A percentile compares a stretch with the other conserved stretches of the same genome.
Evolutionary conservation across 352 stramenopile species (phyloP).

Genomic region (Pythium folliculosum): DNA sequence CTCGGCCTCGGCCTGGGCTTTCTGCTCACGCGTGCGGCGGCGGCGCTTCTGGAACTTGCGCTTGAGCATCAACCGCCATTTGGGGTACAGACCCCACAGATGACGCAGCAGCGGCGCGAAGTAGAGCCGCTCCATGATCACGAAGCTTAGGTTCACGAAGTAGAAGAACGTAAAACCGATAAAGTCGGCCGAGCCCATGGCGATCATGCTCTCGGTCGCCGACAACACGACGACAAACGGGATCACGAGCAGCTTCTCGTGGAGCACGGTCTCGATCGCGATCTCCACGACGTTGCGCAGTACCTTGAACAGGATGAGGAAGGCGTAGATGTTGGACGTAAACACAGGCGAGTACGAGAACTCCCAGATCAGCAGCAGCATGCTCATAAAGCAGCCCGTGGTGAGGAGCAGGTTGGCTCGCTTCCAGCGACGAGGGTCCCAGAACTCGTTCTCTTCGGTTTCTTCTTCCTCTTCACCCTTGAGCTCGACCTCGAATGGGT

Average conservation of each 20-base stretch:
- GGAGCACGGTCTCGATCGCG: conserved; percentile 81
- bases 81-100: conserved; percentile 83
- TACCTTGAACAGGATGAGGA: conserved; percentile 92
- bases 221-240: conserved; percentile 91
- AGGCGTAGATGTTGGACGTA: conserved; percentile 90
- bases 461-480: conserved; percentile 57
- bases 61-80: conserved; percentile 89
- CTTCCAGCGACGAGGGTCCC: conserved; percentile 89
- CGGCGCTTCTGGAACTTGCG: conserved; percentile 75
- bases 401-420: conserved; percentile 89
- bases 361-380: conserved; percentile 94
- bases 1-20: conserved; percentile 89
- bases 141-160: conserved; percentile 91
- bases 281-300: conserved; percentile 82
- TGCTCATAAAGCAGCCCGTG: conserved; percentile 79
- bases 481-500: conserved; percentile 63
- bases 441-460: conserved; percentile 70
- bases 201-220: conserved; percentile 92
- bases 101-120: conserved; percentile 87
- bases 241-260: conserved; percentile 91
- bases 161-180: conserved; percentile 95
- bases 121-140: conserved; percentile 95
- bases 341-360: conserved; percentile 96
- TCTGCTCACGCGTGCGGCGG: conserved; percentile 89
- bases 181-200: conserved; percentile 95